A percentile compares a stretch with the other conserved stretches of the same genome.
phyloP scores from a whole-genome alignment of 2,329 filamentous ascomycete species.

The Microdochium bolleyi region DNA sequence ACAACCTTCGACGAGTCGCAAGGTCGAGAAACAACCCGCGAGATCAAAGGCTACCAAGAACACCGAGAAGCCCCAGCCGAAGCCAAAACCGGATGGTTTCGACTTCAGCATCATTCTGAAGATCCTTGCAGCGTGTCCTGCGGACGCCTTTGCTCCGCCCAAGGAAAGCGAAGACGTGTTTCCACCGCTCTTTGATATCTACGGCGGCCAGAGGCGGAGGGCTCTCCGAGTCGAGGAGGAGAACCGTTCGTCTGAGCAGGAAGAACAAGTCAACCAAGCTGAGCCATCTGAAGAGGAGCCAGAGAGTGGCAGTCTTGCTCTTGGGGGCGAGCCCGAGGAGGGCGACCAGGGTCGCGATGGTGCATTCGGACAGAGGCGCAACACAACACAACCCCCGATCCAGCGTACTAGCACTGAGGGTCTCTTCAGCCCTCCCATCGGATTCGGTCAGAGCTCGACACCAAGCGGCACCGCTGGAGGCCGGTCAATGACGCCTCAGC shows the following conservation, averaged over 20 bases:
- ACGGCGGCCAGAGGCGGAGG: constrained; percentile 74
- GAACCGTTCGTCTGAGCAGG: constrained; percentile 37
- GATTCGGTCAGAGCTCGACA: constrained; percentile 38
- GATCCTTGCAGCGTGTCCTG: constrained; percentile 11
- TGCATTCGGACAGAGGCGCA: constrained; percentile 49
- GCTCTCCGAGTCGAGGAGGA: constrained; percentile 69
- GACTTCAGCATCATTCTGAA: constrained; percentile 17
- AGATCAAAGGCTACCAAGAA: constrained; percentile 1
- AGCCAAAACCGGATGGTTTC: constrained; percentile 5
- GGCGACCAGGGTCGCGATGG: constrained; percentile 47
- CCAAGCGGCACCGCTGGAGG: constrained; percentile 53
- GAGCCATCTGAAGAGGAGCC: constrained; percentile 62
- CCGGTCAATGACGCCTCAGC: constrained; percentile 73
- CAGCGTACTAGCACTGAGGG: constrained; percentile 52
- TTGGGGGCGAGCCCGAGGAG: constrained; percentile 90
- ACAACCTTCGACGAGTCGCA: constrained; percentile 9
- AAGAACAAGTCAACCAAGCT: constrained; percentile 34
- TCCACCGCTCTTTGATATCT: constrained; percentile 75
- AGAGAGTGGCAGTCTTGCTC: constrained; percentile 75
- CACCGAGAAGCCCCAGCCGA: constrained; percentile 1
- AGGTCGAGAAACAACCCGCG: constrained; percentile 9
- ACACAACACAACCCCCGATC: constrained; percentile 69
- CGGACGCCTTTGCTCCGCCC: constrained; percentile 29
- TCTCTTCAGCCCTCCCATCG: constrained; percentile 44
- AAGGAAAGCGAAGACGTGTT: constrained; percentile 26